Base-by-base conservation (phyloP, 352 stramenopile species). In the Globisporangium solare region DNA sequence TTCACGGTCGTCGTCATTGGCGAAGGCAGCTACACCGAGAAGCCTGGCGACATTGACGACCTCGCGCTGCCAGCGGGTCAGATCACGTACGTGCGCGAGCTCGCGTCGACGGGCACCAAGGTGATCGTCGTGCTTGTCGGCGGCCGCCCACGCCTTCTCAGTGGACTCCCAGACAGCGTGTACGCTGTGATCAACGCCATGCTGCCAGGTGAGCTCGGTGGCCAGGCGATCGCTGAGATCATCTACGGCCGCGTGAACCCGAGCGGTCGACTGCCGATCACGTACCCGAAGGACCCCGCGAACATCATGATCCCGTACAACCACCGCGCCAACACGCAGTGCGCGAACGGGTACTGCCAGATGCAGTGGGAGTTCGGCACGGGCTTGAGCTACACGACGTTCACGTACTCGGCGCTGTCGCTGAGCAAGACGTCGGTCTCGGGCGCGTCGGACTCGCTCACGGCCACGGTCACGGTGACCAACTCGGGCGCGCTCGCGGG, bases 141-240 rank as follows among this genome's bases (percentile, higher is more conserved):
- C 67, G 89, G 89, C 2, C 78, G 89, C 11, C 88, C 87, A 43
- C 83, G 89, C 3, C 46, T 96, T 5, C 66, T 97, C 1, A 67
- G 72, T 15, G 81, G 70, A 15, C 60, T 92, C 15, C 62, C 77
- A 0, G 67, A 82, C 18, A 47, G 72, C 20, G 88, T 75, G 5
- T 63, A 91, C 53, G 89, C 81, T 37, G 70, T 96, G 15, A 64
- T 97, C 18, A 71, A 94, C 52, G 86, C 71, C 5, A 85, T 93
- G 64, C 70, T 96, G 0, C 83, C 86, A 0, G 83, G 89, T 12
- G 80, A 91, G 24, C 60, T 80, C 15, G 87, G 88, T 15, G 88
- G 88, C 0, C 78, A 90, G 50, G 87, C 85, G 8, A 83, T 93
- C 49, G 81, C 85, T 2, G 83, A 96, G 54, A 83, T 96, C 50